phyloP scores from a whole-genome alignment of 148 eudicot genomes.

The Rhododendron kiyosumense region DNA sequence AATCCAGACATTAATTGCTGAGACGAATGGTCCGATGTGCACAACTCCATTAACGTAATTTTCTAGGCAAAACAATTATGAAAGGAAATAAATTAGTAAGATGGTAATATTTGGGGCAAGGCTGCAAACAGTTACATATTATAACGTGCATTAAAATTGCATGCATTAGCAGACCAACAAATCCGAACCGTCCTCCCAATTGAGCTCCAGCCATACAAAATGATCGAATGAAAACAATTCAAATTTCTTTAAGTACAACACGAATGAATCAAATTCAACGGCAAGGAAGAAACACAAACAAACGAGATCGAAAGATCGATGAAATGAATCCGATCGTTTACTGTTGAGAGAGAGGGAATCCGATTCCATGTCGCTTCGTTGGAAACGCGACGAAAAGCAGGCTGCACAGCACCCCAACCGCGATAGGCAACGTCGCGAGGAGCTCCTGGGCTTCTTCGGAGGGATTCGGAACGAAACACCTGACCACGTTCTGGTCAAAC shows the following conservation, averaged over 20 bases:
- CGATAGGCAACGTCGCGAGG: conserved; percentile 44
- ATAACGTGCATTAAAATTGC: neutral
- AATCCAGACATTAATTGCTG: no score
- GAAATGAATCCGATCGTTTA: neutral
- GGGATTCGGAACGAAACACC: conserved; percentile 60
- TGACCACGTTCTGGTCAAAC: conserved; percentile 59
- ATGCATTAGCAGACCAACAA: neutral
- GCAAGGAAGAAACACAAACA: neutral
- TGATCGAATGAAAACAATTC: neutral
- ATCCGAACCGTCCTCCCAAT: neutral
- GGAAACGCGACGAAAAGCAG: conserved; percentile 62
- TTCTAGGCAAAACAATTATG: no score
- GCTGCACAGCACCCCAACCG: conserved; percentile 57
- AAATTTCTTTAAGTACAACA: neutral
- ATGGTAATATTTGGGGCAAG: no score
- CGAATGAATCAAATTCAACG: neutral
- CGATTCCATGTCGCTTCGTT: conserved; percentile 56
- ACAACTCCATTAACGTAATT: no score
- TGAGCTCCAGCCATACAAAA: neutral
- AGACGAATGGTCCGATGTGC: no score
- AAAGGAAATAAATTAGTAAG: no score
- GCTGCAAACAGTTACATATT: neutral
- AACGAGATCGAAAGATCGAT: neutral
- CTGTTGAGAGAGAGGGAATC: conserved; percentile 41
- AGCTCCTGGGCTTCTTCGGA: conserved; percentile 40